These are phyloP conservation scores for Cytidiella melzeri DNA, from an alignment of 768 basidiomycete species.

Conservation along the genomic window DNA sequence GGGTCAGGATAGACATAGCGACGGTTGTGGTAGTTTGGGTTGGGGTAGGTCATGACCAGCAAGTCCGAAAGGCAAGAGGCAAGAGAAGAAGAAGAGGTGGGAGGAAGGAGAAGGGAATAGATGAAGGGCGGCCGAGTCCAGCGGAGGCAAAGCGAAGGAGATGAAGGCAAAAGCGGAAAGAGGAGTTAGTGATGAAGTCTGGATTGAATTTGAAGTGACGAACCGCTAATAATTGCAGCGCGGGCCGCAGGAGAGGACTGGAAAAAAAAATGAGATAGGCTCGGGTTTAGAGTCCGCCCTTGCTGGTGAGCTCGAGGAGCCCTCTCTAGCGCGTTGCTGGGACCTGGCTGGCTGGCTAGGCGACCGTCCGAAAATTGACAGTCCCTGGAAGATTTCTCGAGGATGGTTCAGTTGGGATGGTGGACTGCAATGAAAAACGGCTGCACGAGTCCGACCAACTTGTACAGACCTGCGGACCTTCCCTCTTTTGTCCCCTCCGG, in stretches of 20 bases:
- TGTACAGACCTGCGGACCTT: neutral
- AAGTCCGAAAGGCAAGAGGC: neutral
- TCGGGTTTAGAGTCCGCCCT: neutral
- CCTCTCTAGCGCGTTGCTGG: neutral
- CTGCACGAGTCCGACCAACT: neutral
- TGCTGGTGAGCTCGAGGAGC: neutral
- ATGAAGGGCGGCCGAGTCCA: neutral
- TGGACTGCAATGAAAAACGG: too few species aligned
- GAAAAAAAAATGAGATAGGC: slow-evolving; percentile 6
- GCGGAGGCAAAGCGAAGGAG: slow-evolving; percentile 5
- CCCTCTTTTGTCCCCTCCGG: neutral
- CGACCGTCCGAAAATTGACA: neutral
- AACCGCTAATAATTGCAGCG: neutral
- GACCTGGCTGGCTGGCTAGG: neutral
- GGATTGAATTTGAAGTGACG: neutral
- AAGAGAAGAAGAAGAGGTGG: slow-evolving; percentile 1
- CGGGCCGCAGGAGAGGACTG: neutral
- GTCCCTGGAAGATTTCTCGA: neutral
- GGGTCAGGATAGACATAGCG: slow-evolving; percentile 12
- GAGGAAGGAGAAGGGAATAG: neutral
- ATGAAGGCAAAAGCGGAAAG: slow-evolving; percentile 3
- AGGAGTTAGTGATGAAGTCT: slow-evolving; percentile 11
- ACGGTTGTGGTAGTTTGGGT: slow-evolving; percentile 14
- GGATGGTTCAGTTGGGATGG: neutral
- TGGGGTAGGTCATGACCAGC: slow-evolving; percentile 13